A percentile compares a stretch with the other conserved stretches of the same genome.
These are phyloP conservation scores for Parachaetomium inaequale DNA, from an alignment of 495 filamentous ascomycete genomes.

Conservation along the genomic window DNA sequence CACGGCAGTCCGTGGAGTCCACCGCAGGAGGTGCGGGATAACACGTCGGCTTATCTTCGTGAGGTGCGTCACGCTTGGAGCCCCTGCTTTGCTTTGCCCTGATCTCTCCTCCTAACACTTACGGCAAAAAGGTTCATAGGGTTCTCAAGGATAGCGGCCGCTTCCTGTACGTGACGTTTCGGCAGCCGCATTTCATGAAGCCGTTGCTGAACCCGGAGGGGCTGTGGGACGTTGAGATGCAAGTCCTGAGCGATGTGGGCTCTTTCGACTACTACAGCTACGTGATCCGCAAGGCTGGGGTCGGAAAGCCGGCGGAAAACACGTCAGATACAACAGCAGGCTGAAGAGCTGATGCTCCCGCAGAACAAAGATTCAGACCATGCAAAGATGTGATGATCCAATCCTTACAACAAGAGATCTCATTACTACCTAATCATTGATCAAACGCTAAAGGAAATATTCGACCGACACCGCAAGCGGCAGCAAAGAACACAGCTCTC, in stretches of 20 bases:
- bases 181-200: constrained; percentile 59
- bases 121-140: constrained; percentile 41
- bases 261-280: constrained; percentile 53
- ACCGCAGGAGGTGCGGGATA: constrained; percentile 49
- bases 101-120: background rate
- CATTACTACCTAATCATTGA: no score
- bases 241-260: constrained; percentile 39
- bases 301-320: background rate
- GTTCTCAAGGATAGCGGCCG: constrained; percentile 52
- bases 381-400: no score
- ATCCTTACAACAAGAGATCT: no score
- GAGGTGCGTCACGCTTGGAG: constrained; percentile 31
- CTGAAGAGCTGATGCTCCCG: background rate
- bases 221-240: constrained; percentile 43
- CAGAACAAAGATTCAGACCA: no score
- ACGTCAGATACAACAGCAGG: background rate
- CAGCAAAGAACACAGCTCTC: constrained; percentile 2
- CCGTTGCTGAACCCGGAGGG: constrained; percentile 45
- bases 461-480: background rate
- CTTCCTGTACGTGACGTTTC: constrained; percentile 57
- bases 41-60: constrained; percentile 48
- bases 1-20: constrained; percentile 57
- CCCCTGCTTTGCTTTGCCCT: background rate
- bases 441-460: background rate
- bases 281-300: constrained; percentile 32